Evolutionary conservation across 768 basidiomycete species (phyloP), one percentile per base, ranked within the genome.

Genomic region (Flagelloscypha sp.): DNA sequence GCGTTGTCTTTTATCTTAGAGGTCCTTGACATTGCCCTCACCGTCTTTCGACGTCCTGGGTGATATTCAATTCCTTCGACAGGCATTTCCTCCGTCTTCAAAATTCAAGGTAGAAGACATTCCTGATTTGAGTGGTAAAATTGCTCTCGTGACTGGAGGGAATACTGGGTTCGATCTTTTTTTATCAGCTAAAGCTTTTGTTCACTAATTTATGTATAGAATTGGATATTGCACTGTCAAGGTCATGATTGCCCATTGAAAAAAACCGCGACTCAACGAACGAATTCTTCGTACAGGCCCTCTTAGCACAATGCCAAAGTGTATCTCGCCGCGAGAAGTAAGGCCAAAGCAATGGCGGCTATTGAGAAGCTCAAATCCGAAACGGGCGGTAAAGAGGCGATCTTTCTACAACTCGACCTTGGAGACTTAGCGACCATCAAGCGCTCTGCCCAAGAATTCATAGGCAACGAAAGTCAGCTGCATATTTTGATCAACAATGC

Each of bases 171-270:
- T 10, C 24, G 51, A 24, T n/a, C n/a, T n/a, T n/a, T n/a, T n/a
- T n/a, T n/a, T n/a, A n/a, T n/a, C n/a, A n/a, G n/a, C n/a, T n/a
- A n/a, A n/a, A n/a, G 30, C 15, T 4, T 3, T 19, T 32, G 27
- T 44, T n/a, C n/a, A n/a, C n/a, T n/a, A n/a, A n/a, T n/a, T n/a
- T n/a, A n/a, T n/a, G n/a, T n/a, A n/a, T n/a, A n/a, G 78, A 2
- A 63, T 82, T 25, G 79, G 79, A 15, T 74, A 73, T 43, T 75
- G 76, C 48, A 75, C 72, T 1, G 69, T 58, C 6, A 76, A 72
- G 61, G 76, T 67, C 10, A 42, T n/a, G n/a, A n/a, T n/a, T n/a
- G n/a, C n/a, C n/a, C n/a, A n/a, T n/a, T n/a, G n/a, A n/a, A n/a
- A n/a, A n/a, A n/a, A n/a, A n/a, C n/a, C n/a, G n/a, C n/a, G n/a